Evolutionary conservation across 208 protist genomes (phyloP).

Genomic region (Acanthamoeba sp.): DNA sequence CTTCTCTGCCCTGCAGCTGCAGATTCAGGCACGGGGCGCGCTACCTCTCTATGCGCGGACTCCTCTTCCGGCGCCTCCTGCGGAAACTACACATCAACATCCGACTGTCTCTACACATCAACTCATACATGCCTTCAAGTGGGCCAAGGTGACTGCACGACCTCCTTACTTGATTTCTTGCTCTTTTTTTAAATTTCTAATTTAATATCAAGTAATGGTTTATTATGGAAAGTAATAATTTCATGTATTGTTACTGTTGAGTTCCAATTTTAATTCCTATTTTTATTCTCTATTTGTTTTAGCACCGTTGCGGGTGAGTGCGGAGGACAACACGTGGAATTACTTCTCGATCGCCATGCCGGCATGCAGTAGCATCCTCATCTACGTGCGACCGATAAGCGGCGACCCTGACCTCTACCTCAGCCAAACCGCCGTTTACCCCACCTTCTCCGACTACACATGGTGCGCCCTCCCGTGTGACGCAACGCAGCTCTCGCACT

Average conservation of each 20-base stretch:
- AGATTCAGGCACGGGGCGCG: not conserved
- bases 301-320: not conserved
- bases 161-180: not conserved
- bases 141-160: not conserved
- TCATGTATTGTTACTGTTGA: too few relatives aligned
- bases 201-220: not conserved
- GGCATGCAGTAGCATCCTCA: not conserved
- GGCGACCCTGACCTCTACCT: slow-evolving; percentile 26
- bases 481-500: too few relatives aligned
- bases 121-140: not conserved
- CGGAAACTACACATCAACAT: not conserved
- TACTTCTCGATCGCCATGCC: slow-evolving; percentile 23
- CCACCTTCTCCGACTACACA: not conserved
- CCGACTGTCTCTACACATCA: not conserved
- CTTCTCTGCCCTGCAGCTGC: slow-evolving; percentile 1
- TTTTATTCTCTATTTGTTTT: not conserved
- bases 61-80: not conserved
- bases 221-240: not conserved
- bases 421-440: slow-evolving; percentile 1
- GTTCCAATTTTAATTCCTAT: too few relatives aligned
- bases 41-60: not conserved
- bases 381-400: slow-evolving; percentile 22
- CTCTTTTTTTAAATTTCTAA: not conserved
- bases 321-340: not conserved
- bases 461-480: not conserved